Conservation (phyloP, 441 rosid genomes). For the Hura crepitans region DNA sequence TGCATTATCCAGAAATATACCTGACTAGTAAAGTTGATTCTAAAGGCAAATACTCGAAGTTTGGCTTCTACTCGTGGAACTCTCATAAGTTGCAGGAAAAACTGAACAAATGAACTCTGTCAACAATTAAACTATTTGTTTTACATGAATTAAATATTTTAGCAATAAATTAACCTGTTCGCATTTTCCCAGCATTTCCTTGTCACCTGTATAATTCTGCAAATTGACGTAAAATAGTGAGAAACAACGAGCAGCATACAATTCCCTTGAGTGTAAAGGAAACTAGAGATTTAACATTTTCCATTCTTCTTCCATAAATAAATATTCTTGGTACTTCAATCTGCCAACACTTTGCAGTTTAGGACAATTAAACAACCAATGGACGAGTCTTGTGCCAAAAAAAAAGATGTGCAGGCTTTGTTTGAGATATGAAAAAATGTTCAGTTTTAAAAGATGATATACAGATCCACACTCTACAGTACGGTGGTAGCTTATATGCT, state of each 20-base stretch:
- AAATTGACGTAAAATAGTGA: constrained; percentile 25
- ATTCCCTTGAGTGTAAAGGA: not conserved
- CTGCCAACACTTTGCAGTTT: constrained; percentile 13
- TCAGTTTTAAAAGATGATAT: not conserved
- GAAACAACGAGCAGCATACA: constrained; percentile 10
- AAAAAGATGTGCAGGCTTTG: not conserved
- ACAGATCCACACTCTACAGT: not conserved
- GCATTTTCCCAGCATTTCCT: constrained; percentile 93
- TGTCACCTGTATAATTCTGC: constrained; percentile 88
- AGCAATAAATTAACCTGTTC: constrained; percentile 63
- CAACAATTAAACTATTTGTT: constrained; percentile 24
- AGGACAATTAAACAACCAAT: not conserved
- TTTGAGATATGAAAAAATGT: not conserved
- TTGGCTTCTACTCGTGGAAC: constrained; percentile 97
- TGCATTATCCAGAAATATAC: constrained; percentile 33
- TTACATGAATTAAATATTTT: constrained; percentile 19
- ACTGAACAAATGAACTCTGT: constrained; percentile 43
- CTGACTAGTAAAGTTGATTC: constrained; percentile 84
- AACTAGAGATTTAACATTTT: constrained; percentile 3
- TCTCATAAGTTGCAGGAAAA: constrained; percentile 87
- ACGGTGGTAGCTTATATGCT: not conserved
- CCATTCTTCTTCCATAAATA: constrained; percentile 19
- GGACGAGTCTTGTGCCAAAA: not conserved
- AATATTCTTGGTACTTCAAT: not conserved
- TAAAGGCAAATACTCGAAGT: constrained; percentile 90